Conservation (phyloP, 352 stramenopile species). For the Phytophthora quininea region DNA sequence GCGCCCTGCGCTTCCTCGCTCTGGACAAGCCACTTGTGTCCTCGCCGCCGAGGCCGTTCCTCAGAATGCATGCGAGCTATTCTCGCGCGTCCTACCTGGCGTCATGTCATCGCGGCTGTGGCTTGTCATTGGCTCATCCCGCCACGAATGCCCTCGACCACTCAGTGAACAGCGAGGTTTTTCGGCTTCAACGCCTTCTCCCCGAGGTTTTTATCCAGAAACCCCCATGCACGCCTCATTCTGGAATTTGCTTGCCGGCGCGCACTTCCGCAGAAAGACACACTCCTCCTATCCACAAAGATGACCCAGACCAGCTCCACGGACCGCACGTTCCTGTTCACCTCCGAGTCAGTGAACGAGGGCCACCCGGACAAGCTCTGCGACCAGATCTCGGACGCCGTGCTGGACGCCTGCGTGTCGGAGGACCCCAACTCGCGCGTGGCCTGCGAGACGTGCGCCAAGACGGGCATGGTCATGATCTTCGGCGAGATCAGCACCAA, state of each 20-base stretch:
- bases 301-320: constrained; percentile 66
- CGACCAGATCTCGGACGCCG: constrained; percentile 98
- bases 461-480: constrained; percentile 99
- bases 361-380: constrained; percentile 99
- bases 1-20: too few relatives aligned
- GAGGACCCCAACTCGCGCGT: constrained; percentile 98
- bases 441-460: constrained; percentile 98
- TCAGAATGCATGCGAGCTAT: not conserved
- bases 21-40: too few relatives aligned
- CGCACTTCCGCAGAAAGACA: not conserved
- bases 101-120: not conserved
- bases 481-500: constrained; percentile 99
- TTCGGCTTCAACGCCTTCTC: constrained; percentile 12
- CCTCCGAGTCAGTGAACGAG: constrained; percentile 99
- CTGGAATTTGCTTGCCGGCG: constrained; percentile 54
- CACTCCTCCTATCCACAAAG: constrained; percentile 22
- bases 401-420: constrained; percentile 98
- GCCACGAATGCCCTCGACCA: constrained; percentile 20
- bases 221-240: constrained; percentile 38
- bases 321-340: constrained; percentile 94
- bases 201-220: constrained; percentile 39
- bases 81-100: not conserved
- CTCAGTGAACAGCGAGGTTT: constrained; percentile 25
- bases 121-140: constrained; percentile 28
- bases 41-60: not conserved